These are phyloP conservation scores for Coccomyxa sp. DNA, from an alignment of 139 green algal species.

Conservation along the genomic window DNA sequence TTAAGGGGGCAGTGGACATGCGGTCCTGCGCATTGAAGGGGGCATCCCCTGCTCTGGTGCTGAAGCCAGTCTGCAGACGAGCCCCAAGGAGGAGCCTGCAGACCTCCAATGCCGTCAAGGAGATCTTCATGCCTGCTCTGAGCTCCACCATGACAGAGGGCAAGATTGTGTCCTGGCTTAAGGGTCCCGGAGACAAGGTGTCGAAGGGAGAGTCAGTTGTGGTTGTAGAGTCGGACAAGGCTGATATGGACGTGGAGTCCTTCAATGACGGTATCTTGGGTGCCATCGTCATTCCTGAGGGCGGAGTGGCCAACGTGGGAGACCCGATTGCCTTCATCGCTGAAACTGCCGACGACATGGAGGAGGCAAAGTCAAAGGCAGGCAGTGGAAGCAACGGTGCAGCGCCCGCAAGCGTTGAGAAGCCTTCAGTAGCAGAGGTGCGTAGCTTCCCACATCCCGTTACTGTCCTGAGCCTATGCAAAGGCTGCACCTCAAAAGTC, in stretches of 20 bases:
- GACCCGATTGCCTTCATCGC: slow-evolving; percentile 91
- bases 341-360: slow-evolving; percentile 91
- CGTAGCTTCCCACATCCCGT: no score
- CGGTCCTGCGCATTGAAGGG: not conserved
- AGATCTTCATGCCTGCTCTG: slow-evolving; percentile 97
- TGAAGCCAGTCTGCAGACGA: not conserved
- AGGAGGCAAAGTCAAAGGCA: slow-evolving; percentile 88
- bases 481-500: no score
- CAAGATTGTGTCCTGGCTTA: slow-evolving; percentile 93
- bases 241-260: slow-evolving; percentile 98
- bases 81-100: not conserved
- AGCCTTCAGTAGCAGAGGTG: no score
- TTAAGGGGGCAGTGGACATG: no score
- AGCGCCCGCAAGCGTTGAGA: slow-evolving; percentile 24
- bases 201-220: slow-evolving; percentile 89
- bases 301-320: slow-evolving; percentile 87
- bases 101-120: slow-evolving; percentile 61
- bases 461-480: no score
- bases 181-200: slow-evolving; percentile 88
- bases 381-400: slow-evolving; percentile 27
- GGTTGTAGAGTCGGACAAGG: slow-evolving; percentile 99
- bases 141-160: slow-evolving; percentile 84
- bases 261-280: slow-evolving; percentile 90
- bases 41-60: not conserved
- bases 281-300: slow-evolving; percentile 76